phyloP scores from a whole-genome alignment of 2,329 filamentous ascomycete species.

The Alternaria arbusti region DNA sequence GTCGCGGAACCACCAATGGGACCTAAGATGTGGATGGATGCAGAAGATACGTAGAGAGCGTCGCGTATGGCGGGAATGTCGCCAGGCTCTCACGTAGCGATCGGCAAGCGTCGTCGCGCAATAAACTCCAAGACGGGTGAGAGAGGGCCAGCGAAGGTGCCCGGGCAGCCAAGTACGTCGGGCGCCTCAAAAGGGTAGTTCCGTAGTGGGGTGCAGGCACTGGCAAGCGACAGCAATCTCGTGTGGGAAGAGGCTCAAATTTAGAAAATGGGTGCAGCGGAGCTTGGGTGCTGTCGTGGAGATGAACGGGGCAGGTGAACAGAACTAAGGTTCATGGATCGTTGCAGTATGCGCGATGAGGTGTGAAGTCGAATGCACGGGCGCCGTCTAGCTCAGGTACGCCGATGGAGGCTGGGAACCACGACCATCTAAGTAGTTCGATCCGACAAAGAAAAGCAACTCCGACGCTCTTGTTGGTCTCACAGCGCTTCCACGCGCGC shows the following conservation, averaged over 20 bases:
- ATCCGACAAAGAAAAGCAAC: background rate
- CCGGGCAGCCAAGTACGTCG: slow-evolving; percentile 12
- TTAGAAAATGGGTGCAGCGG: background rate
- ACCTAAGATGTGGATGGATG: background rate
- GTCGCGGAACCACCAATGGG: slow-evolving; percentile 1
- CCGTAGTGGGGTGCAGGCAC: slow-evolving; percentile 30
- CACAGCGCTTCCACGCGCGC: background rate
- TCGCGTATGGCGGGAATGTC: slow-evolving; percentile 8
- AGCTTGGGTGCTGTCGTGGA: slow-evolving; percentile 6
- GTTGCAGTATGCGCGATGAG: slow-evolving; percentile 16
- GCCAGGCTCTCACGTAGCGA: slow-evolving; percentile 16
- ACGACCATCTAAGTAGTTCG: background rate
- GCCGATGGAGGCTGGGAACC: slow-evolving; percentile 34
- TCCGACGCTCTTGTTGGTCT: background rate
- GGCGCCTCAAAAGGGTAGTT: slow-evolving; percentile 32
- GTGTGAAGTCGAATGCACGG: slow-evolving; percentile 25
- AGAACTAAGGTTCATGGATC: slow-evolving; percentile 6
- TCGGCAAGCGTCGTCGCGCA: slow-evolving; percentile 15
- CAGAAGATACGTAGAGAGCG: slow-evolving; percentile 11
- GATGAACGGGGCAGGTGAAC: slow-evolving; percentile 7
- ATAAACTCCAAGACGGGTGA: slow-evolving; percentile 23
- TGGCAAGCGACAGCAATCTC: slow-evolving; percentile 5
- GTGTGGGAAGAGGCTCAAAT: background rate
- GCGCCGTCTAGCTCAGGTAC: slow-evolving; percentile 22
- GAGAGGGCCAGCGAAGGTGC: slow-evolving; percentile 16